Evolutionary conservation across 345 rosid genomes (phyloP), one percentile per base, ranked within the genome.

Genomic region (Schrenkiella parvula): DNA sequence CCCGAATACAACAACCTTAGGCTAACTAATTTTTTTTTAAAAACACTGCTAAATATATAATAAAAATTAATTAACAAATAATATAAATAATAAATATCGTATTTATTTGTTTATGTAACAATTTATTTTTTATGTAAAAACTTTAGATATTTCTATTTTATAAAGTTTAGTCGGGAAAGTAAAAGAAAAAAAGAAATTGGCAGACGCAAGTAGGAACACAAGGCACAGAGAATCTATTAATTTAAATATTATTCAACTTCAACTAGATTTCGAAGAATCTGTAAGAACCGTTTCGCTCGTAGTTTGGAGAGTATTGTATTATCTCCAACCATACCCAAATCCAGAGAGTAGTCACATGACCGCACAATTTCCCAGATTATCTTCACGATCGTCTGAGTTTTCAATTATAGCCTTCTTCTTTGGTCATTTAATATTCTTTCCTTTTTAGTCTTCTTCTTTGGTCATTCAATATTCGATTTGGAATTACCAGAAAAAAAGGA

Each of bases 331-430:
- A 56, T 57, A 13, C 66, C 35, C 48, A 73, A 50, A 42, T 64
- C 71, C 28, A 26, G 6, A 23, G 6, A 73, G 51, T 52, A 35
- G 32, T 19, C 76, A 73, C 77, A 73, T 55, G 66, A 73, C 78
- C 58, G 50, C 78, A 73, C 78, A 21, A 29, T 8, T 66, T 38
- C 72, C 72, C 14, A 64, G 15, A 37, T 37, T 47, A 73, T 60
- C 61, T 23, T 55, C 44, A n/a, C n/a, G n/a, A n/a, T n/a, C n/a
- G 13, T 55, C 18, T 72, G 35, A 63, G 9, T 42, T 14, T 26
- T 14, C n/a, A 11, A 39, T 6, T 50, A 25, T 38, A 10, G 18
- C 26, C 26, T 34, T 1, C 1, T n/a, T 28, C 32, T 54, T 32
- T 12, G n/a, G 57, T 47, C 51, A 59, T 8, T 25, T n/a, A 59